Base-by-base conservation (phyloP, 1,284 basidiomycete genomes). In the Melampsora americana region DNA sequence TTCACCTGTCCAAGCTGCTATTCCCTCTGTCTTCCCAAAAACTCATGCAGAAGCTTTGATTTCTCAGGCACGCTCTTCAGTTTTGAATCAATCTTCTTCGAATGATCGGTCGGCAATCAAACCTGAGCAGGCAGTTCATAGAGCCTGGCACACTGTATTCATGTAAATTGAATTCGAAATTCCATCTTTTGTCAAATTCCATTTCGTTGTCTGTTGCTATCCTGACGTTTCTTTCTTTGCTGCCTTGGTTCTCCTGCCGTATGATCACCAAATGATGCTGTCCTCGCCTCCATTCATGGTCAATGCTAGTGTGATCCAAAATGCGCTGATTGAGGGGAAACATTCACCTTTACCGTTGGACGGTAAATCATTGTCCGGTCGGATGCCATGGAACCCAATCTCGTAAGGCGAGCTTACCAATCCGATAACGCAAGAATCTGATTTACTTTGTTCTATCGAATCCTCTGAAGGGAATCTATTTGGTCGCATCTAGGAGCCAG, bases 131-230 rank as follows among this genome's bases (percentile, higher is more conserved):
- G 23, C 62, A 7, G 48, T 74, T 50, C 66, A 66, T 53, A 74
- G 66, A 53, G 71, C 71, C 42, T 74, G 71, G 71, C 71, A 73
- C 53, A 73, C 71, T 11, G 71, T 73, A 18, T 73, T 73, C 64
- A 66, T 73, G 71, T 73, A 39, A 7, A 28, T 35, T 39, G n/a
- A 9, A n/a, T 30, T 32, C 30, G 14, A 9, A 26, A 20, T 39
- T n/a, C 32, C 32, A 9, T n/a, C 32, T 32, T 9, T 23, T 26
- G n/a, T 62, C 18, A 16, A 14, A 62, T 62, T 12, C 2, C 18
- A 32, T 62, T 20, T 14, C 18, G 26, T 62, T 0, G 16, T 14
- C 12, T 30, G 32, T n/a, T 32, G 20, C 32, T 20, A 35, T 62
- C 30, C 14, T 62, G 28, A 39, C 20, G 32, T 16, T 11, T 30